These are phyloP conservation scores for Gamarada debralockiae DNA, from an alignment of 495 filamentous ascomycete species.

Conservation along the genomic window DNA sequence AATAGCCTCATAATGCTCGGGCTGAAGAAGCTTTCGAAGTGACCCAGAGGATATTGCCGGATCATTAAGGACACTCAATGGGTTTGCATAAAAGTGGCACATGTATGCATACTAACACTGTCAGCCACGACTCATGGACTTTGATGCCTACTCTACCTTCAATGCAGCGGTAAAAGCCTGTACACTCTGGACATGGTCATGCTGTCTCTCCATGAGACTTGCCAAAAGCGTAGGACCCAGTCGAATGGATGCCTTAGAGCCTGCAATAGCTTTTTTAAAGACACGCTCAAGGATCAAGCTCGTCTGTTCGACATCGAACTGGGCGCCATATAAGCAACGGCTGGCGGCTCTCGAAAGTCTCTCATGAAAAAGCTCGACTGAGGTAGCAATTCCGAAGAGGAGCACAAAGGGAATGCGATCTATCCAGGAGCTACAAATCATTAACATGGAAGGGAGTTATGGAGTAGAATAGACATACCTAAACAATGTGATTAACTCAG, in stretches of 20 bases:
- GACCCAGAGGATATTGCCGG: constrained; percentile 18
- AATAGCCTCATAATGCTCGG: constrained; percentile 67
- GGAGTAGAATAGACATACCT: constrained; percentile 47
- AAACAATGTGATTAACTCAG: constrained; percentile 73
- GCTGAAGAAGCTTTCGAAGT: constrained; percentile 33
- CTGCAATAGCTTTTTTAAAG: constrained; percentile 63
- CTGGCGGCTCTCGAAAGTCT: constrained; percentile 74
- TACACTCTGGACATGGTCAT: constrained; percentile 82
- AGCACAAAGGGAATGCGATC: constrained; percentile 88
- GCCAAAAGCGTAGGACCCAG: constrained; percentile 63
- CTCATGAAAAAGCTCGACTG: constrained; percentile 82
- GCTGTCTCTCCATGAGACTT: constrained; percentile 71
- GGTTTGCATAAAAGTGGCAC: constrained; percentile 93
- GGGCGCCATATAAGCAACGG: constrained; percentile 64
- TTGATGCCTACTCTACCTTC: constrained; percentile 52
- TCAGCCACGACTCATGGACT: neutral
- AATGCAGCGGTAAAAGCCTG: constrained; percentile 73
- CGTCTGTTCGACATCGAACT: constrained; percentile 80
- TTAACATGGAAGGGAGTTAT: neutral
- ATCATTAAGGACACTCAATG: constrained; percentile 63
- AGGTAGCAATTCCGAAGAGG: constrained; percentile 86
- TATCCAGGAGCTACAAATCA: constrained; percentile 64
- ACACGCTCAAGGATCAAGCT: constrained; percentile 74
- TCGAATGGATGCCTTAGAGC: constrained; percentile 50
- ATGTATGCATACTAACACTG: constrained; percentile 77